These are phyloP conservation scores for Colletotrichum higginsianum DNA, from an alignment of 2,329 filamentous ascomycete species.

Conservation along the genomic window DNA sequence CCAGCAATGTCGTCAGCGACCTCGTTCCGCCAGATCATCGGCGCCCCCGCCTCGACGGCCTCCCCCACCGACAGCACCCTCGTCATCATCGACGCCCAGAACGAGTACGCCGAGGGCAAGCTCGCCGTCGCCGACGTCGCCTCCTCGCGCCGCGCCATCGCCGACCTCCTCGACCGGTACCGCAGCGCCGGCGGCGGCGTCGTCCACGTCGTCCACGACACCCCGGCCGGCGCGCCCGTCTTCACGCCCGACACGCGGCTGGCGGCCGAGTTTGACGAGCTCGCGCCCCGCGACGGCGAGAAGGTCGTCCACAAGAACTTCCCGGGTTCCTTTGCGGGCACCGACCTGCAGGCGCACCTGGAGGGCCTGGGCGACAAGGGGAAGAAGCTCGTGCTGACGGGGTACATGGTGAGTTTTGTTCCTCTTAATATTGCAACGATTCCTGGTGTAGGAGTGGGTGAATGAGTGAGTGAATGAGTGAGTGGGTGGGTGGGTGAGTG, in stretches of 20 bases:
- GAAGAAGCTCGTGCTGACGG: conserved; percentile 74
- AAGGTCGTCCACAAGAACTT: conserved; percentile 71
- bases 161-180: conserved; percentile 71
- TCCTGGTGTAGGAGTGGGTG: too few species aligned
- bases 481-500: too few species aligned
- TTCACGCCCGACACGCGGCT: conserved; percentile 75
- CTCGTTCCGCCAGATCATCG: conserved; percentile 65
- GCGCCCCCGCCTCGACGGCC: conserved; percentile 68
- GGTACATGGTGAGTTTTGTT: conserved; percentile 66
- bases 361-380: conserved; percentile 62
- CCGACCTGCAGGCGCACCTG: conserved; percentile 69
- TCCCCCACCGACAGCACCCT: conserved; percentile 71
- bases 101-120: conserved; percentile 74
- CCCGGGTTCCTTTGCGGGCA: conserved; percentile 73
- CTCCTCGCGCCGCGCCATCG: conserved; percentile 69
- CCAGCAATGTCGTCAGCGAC: conserved; percentile 43
- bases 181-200: conserved; percentile 65
- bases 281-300: conserved; percentile 68
- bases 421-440: too few species aligned
- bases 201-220: conserved; percentile 74
- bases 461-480: too few species aligned
- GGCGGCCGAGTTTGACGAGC: conserved; percentile 72
- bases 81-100: conserved; percentile 80
- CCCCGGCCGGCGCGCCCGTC: conserved; percentile 73
- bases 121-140: conserved; percentile 69